Evolutionary conservation across 768 basidiomycete species (phyloP).

Genomic region (Psilocybe tampanensis): DNA sequence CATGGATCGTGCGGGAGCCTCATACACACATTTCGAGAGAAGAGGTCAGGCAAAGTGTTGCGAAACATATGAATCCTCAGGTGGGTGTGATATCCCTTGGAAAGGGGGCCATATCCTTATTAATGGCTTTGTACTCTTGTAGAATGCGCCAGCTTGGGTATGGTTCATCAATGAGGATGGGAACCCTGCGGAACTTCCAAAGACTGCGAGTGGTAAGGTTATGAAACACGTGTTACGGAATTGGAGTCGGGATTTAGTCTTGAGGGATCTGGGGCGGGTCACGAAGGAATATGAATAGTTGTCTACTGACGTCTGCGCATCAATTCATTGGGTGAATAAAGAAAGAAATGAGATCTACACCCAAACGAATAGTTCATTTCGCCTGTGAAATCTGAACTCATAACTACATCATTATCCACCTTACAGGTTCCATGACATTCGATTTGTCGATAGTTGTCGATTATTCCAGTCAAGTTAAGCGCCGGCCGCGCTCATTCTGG

Average conservation of each 20-base stretch:
- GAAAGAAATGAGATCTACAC: too few species aligned
- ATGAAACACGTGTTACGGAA: slow-evolving; percentile 77
- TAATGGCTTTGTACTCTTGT: background rate
- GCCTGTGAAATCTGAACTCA: too few species aligned
- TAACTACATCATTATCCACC: too few species aligned
- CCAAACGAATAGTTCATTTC: too few species aligned
- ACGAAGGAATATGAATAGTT: background rate
- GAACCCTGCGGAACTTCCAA: slow-evolving; percentile 61
- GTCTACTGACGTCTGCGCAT: too few species aligned
- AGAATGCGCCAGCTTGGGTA: slow-evolving; percentile 83
- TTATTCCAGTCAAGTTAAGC: background rate
- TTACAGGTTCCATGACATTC: too few species aligned
- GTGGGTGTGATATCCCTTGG: slow-evolving; percentile 34
- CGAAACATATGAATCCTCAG: slow-evolving; percentile 76
- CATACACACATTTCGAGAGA: slow-evolving; percentile 44
- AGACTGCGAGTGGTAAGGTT: slow-evolving; percentile 88
- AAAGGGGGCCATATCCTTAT: background rate
- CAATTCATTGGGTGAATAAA: too few species aligned
- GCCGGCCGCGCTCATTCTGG: background rate
- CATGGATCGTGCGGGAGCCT: slow-evolving; percentile 66
- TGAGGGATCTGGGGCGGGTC: slow-evolving; percentile 42
- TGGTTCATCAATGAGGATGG: slow-evolving; percentile 81
- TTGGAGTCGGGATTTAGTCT: slow-evolving; percentile 64
- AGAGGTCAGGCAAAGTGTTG: slow-evolving; percentile 56
- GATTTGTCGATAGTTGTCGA: too few species aligned